Evolutionary conservation across 495 filamentous ascomycete genomes (phyloP).

Genomic region (Trichocladium uniseriatum): DNA sequence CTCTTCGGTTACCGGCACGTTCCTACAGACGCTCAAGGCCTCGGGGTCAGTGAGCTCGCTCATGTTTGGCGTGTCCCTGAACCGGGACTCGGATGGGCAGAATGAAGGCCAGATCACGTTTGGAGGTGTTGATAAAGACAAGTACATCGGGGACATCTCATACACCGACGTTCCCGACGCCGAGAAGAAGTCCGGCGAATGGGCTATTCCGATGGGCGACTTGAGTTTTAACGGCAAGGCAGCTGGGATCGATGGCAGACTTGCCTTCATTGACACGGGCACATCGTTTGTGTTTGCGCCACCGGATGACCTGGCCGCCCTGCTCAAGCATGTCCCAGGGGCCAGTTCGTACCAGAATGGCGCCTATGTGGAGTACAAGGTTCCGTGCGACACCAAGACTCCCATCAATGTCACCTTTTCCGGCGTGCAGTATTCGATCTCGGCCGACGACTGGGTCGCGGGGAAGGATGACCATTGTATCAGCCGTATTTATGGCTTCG

Average conservation of each 20-base stretch:
- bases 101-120: constrained; percentile 73
- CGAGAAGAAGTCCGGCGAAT: constrained; percentile 35
- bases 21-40: constrained; percentile 52
- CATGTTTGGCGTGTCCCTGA: constrained; percentile 59
- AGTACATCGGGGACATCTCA: constrained; percentile 55
- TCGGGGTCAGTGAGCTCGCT: constrained; percentile 51
- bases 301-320: constrained; percentile 47
- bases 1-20: constrained; percentile 43
- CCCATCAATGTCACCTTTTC: constrained; percentile 33
- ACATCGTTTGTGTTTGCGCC: constrained; percentile 68
- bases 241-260: constrained; percentile 39
- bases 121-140: constrained; percentile 54
- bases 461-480: constrained; percentile 41
- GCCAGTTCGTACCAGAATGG: constrained; percentile 24
- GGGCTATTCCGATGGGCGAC: constrained; percentile 62
- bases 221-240: constrained; percentile 47
- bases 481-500: constrained; percentile 54
- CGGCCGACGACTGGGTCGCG: constrained; percentile 61
- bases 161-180: constrained; percentile 45
- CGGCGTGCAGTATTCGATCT: constrained; percentile 51
- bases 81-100: constrained; percentile 49
- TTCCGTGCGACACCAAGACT: constrained; percentile 60
- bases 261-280: constrained; percentile 72
- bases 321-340: constrained; percentile 59
- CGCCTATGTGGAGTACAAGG: constrained; percentile 47